Base-by-base conservation (phyloP, 2,329 filamentous ascomycete species). In the Verticillium longisporum region DNA sequence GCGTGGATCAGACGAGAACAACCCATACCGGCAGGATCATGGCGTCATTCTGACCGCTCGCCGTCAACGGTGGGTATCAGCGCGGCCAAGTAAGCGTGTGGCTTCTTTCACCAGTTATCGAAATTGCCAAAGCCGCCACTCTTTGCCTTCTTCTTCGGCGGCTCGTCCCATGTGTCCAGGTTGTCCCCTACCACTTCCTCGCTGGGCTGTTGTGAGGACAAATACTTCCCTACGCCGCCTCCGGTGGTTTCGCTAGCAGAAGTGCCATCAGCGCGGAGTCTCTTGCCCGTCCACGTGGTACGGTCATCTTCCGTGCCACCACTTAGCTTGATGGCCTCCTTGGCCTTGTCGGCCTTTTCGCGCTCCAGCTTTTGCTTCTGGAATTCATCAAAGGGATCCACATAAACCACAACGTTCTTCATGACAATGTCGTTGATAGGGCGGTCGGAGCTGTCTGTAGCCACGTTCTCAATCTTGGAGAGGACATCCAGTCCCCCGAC, bases 351-450 rank as follows among this genome's bases (percentile, higher is more conserved):
- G 6, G 75, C 75, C 55, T 77, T 77, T 64, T 92, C 89, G 60
- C 82, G 79, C 61, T 90, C 83, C 54, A 81, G 80, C 67, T 87
- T 89, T 71, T 93, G 83, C 67, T 89, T 89, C 70, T 92, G 80
- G 70, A 96, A 99, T 75, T 98, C 94, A 63, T 92, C 92, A 70
- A 99, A 99, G 0, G 95, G 95, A 72, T 99, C 94, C 6, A 98
- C 85, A 65, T 96, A 95, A 6, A 99, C 86, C 0, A 91, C 87
- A 0, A 97, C 82, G 62, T 96, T 89, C 66, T 89, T 84, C 68
- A 99, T 95, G 63, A 86, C 77, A 62, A 97, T 90, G 61, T 94
- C 89, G 59, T 89, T 84, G 0, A 88, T 79, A 0, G 95, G 95
- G 6, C 89, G 81, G 72, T 92, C 89, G 18, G 80, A 85, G n/a